phyloP scores from a whole-genome alignment of 2,329 filamentous ascomycete genomes.

The Geosmithia flava region DNA sequence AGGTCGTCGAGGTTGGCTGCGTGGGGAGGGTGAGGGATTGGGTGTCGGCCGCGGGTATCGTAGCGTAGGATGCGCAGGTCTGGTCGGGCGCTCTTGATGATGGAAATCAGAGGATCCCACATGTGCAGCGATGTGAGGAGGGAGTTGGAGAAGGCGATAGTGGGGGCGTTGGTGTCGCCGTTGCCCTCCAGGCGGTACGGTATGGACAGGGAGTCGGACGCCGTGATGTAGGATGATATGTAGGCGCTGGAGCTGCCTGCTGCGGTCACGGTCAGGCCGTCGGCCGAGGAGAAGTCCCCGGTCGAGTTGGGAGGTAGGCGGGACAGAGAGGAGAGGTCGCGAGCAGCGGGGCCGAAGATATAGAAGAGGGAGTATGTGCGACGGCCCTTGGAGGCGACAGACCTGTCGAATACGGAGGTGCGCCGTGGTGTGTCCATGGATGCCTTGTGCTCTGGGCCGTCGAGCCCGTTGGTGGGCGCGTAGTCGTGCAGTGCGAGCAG shows the following conservation, averaged over 20 bases:
- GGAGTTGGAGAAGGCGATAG: conserved; percentile 68
- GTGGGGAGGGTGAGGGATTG: conserved; percentile 29
- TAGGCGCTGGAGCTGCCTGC: conserved; percentile 32
- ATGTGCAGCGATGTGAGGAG: conserved; percentile 68
- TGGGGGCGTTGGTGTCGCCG: conserved; percentile 50
- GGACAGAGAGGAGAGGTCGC: conserved; percentile 50
- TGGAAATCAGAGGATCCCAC: conserved; percentile 63
- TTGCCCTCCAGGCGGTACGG: conserved; percentile 69
- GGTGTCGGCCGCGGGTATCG: conserved; percentile 57
- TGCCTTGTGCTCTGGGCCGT: conserved; percentile 49
- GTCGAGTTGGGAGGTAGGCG: conserved; percentile 30
- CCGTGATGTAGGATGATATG: conserved; percentile 56
- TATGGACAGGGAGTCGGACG: conserved; percentile 54
- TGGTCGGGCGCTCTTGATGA: conserved; percentile 46
- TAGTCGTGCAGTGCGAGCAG: conserved; percentile 65
- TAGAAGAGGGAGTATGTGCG: conserved; percentile 64
- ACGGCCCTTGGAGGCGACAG: conserved; percentile 42
- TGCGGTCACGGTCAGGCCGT: conserved; percentile 42
- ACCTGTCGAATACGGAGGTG: conserved; percentile 43
- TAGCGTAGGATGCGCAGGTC: conserved; percentile 67
- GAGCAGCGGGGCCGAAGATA: conserved; percentile 62
- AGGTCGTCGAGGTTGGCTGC: conserved; percentile 52
- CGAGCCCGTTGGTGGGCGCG: conserved; percentile 51
- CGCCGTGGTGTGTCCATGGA: conserved; percentile 51
- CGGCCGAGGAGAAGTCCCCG: conserved; percentile 34